Conservation (phyloP, 129 eudicot genomes). For the Heracleum sosnowskyi region DNA sequence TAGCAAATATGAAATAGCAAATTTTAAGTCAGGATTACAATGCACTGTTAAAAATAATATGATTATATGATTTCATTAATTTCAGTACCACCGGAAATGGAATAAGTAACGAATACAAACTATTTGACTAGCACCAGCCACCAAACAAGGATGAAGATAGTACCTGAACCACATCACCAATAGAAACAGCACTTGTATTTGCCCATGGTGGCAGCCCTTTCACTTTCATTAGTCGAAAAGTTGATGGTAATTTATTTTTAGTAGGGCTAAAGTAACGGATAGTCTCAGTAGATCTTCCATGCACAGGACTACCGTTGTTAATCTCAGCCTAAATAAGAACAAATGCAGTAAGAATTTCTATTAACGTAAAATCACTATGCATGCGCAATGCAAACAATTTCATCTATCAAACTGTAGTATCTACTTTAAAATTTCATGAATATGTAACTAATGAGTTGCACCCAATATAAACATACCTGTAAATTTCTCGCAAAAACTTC, state of each 20-base stretch:
- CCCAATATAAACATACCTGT: slow-evolving; percentile 26
- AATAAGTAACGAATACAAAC: background rate
- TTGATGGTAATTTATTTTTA: slow-evolving; percentile 47
- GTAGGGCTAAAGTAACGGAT: slow-evolving; percentile 43
- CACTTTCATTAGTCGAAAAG: slow-evolving; percentile 81
- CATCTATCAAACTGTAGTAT: background rate
- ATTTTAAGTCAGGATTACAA: background rate
- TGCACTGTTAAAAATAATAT: background rate
- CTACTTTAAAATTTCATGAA: background rate
- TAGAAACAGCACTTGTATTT: slow-evolving; percentile 75
- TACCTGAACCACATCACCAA: slow-evolving; percentile 84
- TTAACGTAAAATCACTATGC: background rate
- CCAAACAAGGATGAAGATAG: background rate
- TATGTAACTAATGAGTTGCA: background rate
- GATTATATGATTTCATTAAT: too few relatives aligned
- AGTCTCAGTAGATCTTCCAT: slow-evolving; percentile 32
- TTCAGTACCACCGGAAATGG: background rate
- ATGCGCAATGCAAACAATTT: background rate
- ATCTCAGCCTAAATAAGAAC: slow-evolving; percentile 23
- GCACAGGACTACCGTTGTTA: slow-evolving; percentile 20
- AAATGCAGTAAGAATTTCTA: background rate
- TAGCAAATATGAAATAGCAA: background rate
- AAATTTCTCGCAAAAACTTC: slow-evolving; percentile 39
- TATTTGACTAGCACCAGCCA: background rate
- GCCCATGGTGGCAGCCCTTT: slow-evolving; percentile 84